Conservation (phyloP, 2,329 filamentous ascomycete species). For the Aspergillus fructus region DNA sequence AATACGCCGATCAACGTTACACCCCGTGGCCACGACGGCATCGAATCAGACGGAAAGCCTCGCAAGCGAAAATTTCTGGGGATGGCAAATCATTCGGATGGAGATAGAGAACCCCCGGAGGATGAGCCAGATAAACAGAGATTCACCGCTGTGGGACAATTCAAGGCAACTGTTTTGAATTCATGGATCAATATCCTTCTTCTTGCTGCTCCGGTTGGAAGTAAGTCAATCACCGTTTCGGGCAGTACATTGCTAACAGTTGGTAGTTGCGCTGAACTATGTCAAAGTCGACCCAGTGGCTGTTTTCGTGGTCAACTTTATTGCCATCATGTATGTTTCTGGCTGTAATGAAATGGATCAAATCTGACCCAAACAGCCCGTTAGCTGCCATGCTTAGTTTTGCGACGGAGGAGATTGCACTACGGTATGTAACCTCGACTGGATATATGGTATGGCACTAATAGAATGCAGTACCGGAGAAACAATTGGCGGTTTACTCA, state of each 20-base stretch:
- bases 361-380: conserved; percentile 43
- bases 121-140: conserved; percentile 26
- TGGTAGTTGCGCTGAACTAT: conserved; percentile 64
- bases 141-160: conserved; percentile 40
- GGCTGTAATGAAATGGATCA: no score
- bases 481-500: conserved; percentile 82
- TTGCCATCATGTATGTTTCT: conserved; percentile 68
- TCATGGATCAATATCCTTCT: conserved; percentile 87
- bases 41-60: conserved; percentile 17
- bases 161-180: conserved; percentile 70
- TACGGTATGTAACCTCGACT: conserved; percentile 19
- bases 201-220: conserved; percentile 74
- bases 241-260: no score
- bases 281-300: conserved; percentile 58
- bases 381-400: conserved; percentile 83
- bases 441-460: no score
- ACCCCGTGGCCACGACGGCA: conserved; percentile 15
- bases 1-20: conserved; percentile 33
- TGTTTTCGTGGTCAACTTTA: conserved; percentile 86
- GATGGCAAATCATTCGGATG: conserved; percentile 14
- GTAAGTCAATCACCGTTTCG: no score
- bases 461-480: conserved; percentile 60
- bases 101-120: conserved; percentile 8
- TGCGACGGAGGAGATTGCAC: conserved; percentile 84
- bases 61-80: conserved; percentile 27